Base-by-base conservation (phyloP, 192 early-diverging fungal genomes). In the Backusella luteola region DNA sequence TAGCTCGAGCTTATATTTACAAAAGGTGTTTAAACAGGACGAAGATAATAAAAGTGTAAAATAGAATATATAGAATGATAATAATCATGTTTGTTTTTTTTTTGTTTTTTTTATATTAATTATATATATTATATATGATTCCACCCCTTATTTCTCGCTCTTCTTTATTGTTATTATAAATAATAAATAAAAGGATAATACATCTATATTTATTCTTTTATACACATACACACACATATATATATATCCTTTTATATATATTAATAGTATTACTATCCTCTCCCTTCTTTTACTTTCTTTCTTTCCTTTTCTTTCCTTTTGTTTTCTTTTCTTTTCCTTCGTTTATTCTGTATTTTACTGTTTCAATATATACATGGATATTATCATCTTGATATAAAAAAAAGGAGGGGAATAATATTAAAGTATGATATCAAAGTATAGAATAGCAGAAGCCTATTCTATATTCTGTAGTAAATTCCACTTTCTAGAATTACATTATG, bases 401-500 rank as follows among this genome's bases (percentile, higher is more conserved):
- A 29, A 29, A 29, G 29, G 38, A 11, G 11, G 38, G 38, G 38
- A 39, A 39, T 39, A 39, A 39, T 39, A 39, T 9, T 9, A 38
- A 38, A 44, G 4, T 17, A 44, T 44, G 42, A 44, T 44, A 15
- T 17, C 42, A 53, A 21, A 53, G 6, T 7, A n/a, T 56, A 56
- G n/a, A 56, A 26, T n/a, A 56, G 52, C 8, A 39, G 32, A 73
- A 39, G n/a, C 11, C 11, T 34, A 34, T n/a, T 34, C 32, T 34
- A 35, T 53, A 69, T 35, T 81, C 73, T 71, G 46, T 34, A 68
- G 68, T 14, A 56, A 74, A 49, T n/a, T 82, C 23, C 81, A 79
- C 46, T 82, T 76, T 34, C 63, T 82, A 6, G 46, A 82, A 34
- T 32, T 82, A 6, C 81, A 82, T 49, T 79, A 82, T 42, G 19